These are phyloP conservation scores for Torulaspora franciscae DNA, from an alignment of 805 yeast species.

Conservation along the genomic window DNA sequence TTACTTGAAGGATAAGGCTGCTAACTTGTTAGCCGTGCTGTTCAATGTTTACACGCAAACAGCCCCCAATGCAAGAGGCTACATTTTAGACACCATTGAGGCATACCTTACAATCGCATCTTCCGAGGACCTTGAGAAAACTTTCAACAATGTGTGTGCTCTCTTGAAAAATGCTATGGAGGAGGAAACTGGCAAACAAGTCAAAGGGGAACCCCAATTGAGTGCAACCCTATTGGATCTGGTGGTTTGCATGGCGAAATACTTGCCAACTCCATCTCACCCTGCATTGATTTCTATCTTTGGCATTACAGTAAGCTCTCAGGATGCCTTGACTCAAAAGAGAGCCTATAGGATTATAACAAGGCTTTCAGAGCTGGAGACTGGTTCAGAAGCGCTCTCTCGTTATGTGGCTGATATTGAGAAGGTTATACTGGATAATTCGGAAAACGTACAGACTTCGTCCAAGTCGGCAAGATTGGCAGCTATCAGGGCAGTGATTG, in stretches of 20 bases:
- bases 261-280: slow-evolving; percentile 66
- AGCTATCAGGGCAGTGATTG: slow-evolving; percentile 58
- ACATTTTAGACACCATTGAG: slow-evolving; percentile 80
- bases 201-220: slow-evolving; percentile 38
- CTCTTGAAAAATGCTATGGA: slow-evolving; percentile 71
- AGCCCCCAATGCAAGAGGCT: slow-evolving; percentile 74
- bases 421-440: slow-evolving; percentile 51
- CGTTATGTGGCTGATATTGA: slow-evolving; percentile 56
- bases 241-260: slow-evolving; percentile 79
- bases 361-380: slow-evolving; percentile 62
- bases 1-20: slow-evolving; percentile 59
- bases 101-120: slow-evolving; percentile 68
- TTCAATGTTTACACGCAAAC: slow-evolving; percentile 94
- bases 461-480: slow-evolving; percentile 77
- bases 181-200: slow-evolving; percentile 41
- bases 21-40: slow-evolving; percentile 77
- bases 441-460: slow-evolving; percentile 56
- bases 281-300: slow-evolving; percentile 75
- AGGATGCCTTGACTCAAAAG: slow-evolving; percentile 73
- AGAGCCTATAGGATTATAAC: slow-evolving; percentile 79
- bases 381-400: slow-evolving; percentile 52
- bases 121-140: slow-evolving; percentile 58
- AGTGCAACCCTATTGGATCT: slow-evolving; percentile 89
- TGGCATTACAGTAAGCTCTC: slow-evolving; percentile 54
- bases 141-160: slow-evolving; percentile 82